A percentile compares a stretch with the other conserved stretches of the same genome.
Conservation (phyloP, 176 grass and related monocot genomes). For the Aechmea fasciata region DNA sequence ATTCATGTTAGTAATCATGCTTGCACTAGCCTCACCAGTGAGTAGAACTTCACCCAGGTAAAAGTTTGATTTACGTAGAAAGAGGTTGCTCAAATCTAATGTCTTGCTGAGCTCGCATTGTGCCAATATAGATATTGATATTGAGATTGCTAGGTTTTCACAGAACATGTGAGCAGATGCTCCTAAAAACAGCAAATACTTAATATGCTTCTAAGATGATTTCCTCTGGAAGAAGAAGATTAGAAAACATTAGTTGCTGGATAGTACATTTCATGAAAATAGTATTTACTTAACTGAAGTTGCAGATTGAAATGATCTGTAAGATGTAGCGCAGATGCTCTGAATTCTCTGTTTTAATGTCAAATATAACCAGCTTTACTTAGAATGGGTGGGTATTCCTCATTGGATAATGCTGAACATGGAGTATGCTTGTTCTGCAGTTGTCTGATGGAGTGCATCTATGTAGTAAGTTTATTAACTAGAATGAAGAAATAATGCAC, state of each 20-base stretch:
- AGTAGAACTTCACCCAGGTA: not conserved
- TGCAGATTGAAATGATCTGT: not conserved
- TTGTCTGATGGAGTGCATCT: too few species aligned
- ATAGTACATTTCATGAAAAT: not conserved
- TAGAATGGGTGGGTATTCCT: too few species aligned
- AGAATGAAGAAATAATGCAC: too few species aligned
- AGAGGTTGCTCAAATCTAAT: not conserved
- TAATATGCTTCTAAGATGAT: not conserved
- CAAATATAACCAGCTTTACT: too few species aligned
- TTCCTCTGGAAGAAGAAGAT: not conserved
- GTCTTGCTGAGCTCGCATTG: not conserved
- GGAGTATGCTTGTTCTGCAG: too few species aligned
- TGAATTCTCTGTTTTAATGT: too few species aligned
- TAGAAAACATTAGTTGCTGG: not conserved
- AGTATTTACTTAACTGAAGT: not conserved
- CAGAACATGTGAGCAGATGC: not conserved
- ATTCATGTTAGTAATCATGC: not conserved
- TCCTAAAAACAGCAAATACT: not conserved
- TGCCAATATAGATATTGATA: not conserved
- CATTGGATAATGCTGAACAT: too few species aligned
- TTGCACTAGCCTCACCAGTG: not conserved
- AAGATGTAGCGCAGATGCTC: too few species aligned
- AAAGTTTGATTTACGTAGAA: not conserved
- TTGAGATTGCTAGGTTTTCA: not conserved
- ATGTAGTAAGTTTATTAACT: too few species aligned